phyloP scores from a whole-genome alignment of 1,284 basidiomycete species.

The Lentinula novae-zelandiae region DNA sequence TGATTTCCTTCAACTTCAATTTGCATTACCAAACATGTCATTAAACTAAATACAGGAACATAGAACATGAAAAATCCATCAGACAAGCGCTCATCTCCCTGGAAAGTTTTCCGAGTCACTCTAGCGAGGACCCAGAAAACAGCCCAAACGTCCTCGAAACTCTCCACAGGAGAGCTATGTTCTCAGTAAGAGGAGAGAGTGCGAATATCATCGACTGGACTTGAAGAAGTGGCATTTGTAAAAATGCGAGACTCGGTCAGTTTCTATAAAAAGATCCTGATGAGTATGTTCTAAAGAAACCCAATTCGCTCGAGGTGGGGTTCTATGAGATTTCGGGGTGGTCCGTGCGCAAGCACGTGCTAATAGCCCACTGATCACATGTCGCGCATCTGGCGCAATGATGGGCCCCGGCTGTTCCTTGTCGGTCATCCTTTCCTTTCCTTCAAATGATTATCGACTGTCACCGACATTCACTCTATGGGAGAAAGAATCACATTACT shows the following conservation, averaged over 20 bases:
- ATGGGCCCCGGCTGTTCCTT: too few relatives aligned
- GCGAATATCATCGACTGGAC: constrained; percentile 75
- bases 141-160: constrained; percentile 74
- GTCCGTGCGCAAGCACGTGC: constrained; percentile 29
- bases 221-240: constrained; percentile 78
- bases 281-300: constrained; percentile 77
- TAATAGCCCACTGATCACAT: too few relatives aligned
- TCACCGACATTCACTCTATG: too few relatives aligned
- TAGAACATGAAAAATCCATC: constrained; percentile 52
- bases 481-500: too few relatives aligned
- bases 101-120: constrained; percentile 31
- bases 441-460: too few relatives aligned
- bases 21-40: too few relatives aligned
- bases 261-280: constrained; percentile 87
- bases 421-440: too few relatives aligned
- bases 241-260: constrained; percentile 88
- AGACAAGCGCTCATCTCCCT: constrained; percentile 72
- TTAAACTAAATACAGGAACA: neutral
- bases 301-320: constrained; percentile 2
- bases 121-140: constrained; percentile 36
- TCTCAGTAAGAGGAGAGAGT: constrained; percentile 75
- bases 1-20: too few relatives aligned
- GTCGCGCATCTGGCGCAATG: too few relatives aligned
- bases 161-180: constrained; percentile 43
- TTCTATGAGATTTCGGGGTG: constrained; percentile 17